Conservation (phyloP, 768 basidiomycete species). For the Leccinum longicurvipes region DNA sequence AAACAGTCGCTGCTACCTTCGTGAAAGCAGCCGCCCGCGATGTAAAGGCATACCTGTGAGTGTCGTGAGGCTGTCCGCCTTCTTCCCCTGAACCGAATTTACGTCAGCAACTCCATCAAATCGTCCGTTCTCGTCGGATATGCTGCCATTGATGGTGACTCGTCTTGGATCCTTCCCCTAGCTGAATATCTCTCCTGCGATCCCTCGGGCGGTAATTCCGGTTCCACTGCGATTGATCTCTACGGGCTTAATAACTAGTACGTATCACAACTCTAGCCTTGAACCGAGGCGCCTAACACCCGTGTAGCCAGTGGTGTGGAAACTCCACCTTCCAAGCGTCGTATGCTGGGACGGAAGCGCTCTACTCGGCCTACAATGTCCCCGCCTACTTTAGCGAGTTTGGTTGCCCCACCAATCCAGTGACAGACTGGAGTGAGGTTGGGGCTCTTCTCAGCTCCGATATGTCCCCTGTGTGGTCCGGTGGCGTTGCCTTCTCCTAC, state of each 20-base stretch:
- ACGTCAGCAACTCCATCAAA: slow-evolving; percentile 54
- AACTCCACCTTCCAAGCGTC: slow-evolving; percentile 51
- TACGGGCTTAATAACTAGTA: slow-evolving; percentile 89
- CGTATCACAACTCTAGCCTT: slow-evolving; percentile 26
- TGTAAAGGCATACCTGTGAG: slow-evolving; percentile 78
- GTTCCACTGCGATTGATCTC: slow-evolving; percentile 68
- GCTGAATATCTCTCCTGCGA: slow-evolving; percentile 84
- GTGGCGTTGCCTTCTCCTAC: slow-evolving; percentile 86
- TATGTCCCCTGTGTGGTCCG: slow-evolving; percentile 82
- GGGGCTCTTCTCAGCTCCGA: slow-evolving; percentile 65
- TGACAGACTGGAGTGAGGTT: slow-evolving; percentile 75
- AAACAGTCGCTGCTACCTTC: slow-evolving; percentile 67
- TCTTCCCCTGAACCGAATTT: background rate
- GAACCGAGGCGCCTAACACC: slow-evolving; percentile 1
- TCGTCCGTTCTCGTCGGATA: slow-evolving; percentile 77
- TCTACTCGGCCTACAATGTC: slow-evolving; percentile 66
- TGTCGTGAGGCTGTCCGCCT: slow-evolving; percentile 6
- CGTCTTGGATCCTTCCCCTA: slow-evolving; percentile 58
- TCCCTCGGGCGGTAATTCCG: slow-evolving; percentile 47
- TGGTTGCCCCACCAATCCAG: slow-evolving; percentile 66
- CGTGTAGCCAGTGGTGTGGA: slow-evolving; percentile 78
- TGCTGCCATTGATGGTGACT: slow-evolving; percentile 74
- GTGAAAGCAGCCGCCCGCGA: slow-evolving; percentile 93
- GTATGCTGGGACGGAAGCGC: slow-evolving; percentile 53
- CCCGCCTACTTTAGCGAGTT: slow-evolving; percentile 90